These are phyloP conservation scores for Quercus variabilis DNA, from an alignment of 306 rosid genomes.

Conservation along the genomic window DNA sequence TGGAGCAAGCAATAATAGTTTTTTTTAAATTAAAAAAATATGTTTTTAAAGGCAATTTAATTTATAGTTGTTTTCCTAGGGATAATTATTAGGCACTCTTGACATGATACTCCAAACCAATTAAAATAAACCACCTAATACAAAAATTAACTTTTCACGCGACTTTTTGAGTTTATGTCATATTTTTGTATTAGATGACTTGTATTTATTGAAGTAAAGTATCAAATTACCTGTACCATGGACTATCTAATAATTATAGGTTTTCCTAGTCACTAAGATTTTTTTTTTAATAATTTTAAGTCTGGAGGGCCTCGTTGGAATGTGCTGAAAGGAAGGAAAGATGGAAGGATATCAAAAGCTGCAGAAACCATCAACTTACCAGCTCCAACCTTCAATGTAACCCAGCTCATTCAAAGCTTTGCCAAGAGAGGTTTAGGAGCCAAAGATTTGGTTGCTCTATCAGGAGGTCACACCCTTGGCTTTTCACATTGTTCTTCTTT, in stretches of 20 bases:
- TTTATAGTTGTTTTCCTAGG: too few species aligned
- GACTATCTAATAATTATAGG: too few species aligned
- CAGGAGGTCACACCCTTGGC: slow-evolving; percentile 78
- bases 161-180: too few species aligned
- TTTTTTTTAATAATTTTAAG: background rate
- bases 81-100: too few species aligned
- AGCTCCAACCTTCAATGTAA: slow-evolving; percentile 53
- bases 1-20: background rate
- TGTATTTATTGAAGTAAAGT: too few species aligned
- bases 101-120: too few species aligned
- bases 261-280: too few species aligned
- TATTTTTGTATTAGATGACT: too few species aligned
- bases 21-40: background rate
- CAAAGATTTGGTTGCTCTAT: slow-evolving; percentile 68
- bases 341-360: slow-evolving; percentile 65
- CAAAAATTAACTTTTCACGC: too few species aligned
- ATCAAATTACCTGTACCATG: too few species aligned
- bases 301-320: slow-evolving; percentile 74
- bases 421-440: slow-evolving; percentile 56
- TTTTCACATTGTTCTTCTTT: slow-evolving; percentile 71
- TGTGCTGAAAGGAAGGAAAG: slow-evolving; percentile 74
- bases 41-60: too few species aligned
- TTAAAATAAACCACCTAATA: too few species aligned
- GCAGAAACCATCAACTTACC: slow-evolving; percentile 61
- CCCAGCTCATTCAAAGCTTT: slow-evolving; percentile 53